Base-by-base conservation (phyloP, 805 yeast genomes). In the Candida takata region DNA sequence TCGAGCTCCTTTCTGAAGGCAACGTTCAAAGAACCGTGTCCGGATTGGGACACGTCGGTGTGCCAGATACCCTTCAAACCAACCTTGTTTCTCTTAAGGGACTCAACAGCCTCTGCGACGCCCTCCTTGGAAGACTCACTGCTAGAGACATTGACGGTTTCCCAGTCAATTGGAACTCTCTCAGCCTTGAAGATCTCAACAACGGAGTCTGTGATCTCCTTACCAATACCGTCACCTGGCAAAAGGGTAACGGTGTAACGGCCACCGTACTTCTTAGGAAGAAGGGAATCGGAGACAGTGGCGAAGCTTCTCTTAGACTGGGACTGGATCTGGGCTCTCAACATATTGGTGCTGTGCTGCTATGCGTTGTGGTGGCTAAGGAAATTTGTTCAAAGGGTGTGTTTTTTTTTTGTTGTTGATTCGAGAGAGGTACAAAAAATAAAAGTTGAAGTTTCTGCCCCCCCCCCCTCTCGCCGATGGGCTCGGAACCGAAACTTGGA, bases 151-250 rank as follows among this genome's bases (percentile, higher is more conserved):
- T 83, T 83, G 44, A 83, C 77, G 35, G 74, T 73, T 63, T 92
- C 97, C 83, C 92, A 92, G 52, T 87, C 95, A 49, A 90, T 79
- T 50, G 98, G 98, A 29, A 92, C 82, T 48, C 76, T 77, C 65
- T 84, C 87, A 44, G 85, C 76, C 58, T 79, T 74, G 72, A 90
- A 90, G 60, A 90, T 84, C 49, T 85, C 76, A 62, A 83, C 79
- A 42, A 90, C 98, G 18, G 97, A 83, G 62, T 84, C 90, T 41
- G 97, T 82, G 60, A 88, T 84, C 69, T 88, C 96, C 58, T 80
- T 81, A 64, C 98, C 98, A 49, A 88, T 83, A 75, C 97, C 97
- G 60, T 90, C 98, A 66, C 98, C 96, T 41, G 97, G 97, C 52
- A 90, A 81, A 61, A 90, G 72, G 34, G 98, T 90, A 40, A 92